These are phyloP conservation scores for Penicillium goetzii DNA, from an alignment of 495 filamentous ascomycete genomes.

Conservation along the genomic window DNA sequence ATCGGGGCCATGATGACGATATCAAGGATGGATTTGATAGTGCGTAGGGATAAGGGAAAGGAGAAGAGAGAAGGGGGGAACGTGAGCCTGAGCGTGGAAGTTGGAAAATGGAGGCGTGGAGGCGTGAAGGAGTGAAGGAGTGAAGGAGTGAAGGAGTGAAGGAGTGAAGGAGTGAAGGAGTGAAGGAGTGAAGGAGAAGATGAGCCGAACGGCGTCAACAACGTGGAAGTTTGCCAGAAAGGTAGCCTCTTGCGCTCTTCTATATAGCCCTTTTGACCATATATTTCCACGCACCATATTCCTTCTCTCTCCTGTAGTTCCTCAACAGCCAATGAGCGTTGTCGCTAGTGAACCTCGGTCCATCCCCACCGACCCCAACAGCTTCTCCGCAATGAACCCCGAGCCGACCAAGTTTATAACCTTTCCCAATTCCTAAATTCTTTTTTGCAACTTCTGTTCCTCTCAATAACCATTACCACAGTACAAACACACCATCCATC, in stretches of 20 bases:
- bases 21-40: not conserved
- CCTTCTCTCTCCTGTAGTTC: not conserved
- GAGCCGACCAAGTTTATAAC: conserved; percentile 8
- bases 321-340: not conserved
- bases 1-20: not conserved
- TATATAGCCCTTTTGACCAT: not conserved
- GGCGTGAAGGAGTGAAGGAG: not conserved
- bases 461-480: not conserved
- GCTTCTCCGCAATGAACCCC: conserved; percentile 22
- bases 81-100: not conserved
- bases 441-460: not conserved
- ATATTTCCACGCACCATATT: not conserved
- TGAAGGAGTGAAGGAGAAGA: not conserved
- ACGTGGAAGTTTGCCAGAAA: too few relatives aligned
- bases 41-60: not conserved
- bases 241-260: not conserved
- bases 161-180: not conserved
- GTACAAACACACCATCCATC: conserved; percentile 2
- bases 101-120: not conserved
- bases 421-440: not conserved
- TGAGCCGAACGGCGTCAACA: not conserved
- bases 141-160: too few relatives aligned
- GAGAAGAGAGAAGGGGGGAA: not conserved
- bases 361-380: not conserved
- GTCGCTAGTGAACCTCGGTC: conserved; percentile 15